Percentiles rank a stretch among this genome's conserved stretches.
Conservation (phyloP, 176 grass and related monocot genomes). For the Eragrostis nindensis region DNA sequence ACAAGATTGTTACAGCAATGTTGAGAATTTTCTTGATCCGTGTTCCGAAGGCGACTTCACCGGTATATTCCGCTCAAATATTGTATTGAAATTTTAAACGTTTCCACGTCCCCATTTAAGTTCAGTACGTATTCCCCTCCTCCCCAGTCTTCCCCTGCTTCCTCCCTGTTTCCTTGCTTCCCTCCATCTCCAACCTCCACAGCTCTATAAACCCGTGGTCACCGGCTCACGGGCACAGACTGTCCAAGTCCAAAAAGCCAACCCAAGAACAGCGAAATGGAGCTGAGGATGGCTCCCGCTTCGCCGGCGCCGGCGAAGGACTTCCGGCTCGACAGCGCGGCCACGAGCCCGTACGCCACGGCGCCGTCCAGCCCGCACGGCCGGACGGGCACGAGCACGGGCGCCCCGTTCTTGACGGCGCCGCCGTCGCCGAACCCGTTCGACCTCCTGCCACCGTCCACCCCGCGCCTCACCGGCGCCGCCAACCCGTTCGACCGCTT, state of each 20-base stretch:
- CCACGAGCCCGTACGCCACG: constrained; percentile 46
- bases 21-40: not conserved
- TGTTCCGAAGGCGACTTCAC: not conserved
- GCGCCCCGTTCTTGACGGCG: constrained; percentile 42
- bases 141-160: constrained; percentile 28
- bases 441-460: constrained; percentile 41
- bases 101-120: not conserved
- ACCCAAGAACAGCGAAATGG: constrained; percentile 25
- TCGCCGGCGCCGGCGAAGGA: constrained; percentile 16
- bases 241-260: constrained; percentile 19
- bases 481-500: constrained; percentile 69
- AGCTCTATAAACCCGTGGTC: constrained; percentile 32
- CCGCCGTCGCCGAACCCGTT: constrained; percentile 50
- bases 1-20: no score
- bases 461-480: constrained; percentile 46
- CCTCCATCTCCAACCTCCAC: constrained; percentile 41
- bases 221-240: constrained; percentile 9
- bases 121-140: not conserved
- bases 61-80: not conserved
- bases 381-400: constrained; percentile 25
- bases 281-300: constrained; percentile 26
- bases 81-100: not conserved
- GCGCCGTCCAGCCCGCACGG: constrained; percentile 49
- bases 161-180: constrained; percentile 39
- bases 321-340: constrained; percentile 35